Evolutionary conservation across 805 yeast genomes (phyloP).

Genomic region (Millerozyma acaciae): DNA sequence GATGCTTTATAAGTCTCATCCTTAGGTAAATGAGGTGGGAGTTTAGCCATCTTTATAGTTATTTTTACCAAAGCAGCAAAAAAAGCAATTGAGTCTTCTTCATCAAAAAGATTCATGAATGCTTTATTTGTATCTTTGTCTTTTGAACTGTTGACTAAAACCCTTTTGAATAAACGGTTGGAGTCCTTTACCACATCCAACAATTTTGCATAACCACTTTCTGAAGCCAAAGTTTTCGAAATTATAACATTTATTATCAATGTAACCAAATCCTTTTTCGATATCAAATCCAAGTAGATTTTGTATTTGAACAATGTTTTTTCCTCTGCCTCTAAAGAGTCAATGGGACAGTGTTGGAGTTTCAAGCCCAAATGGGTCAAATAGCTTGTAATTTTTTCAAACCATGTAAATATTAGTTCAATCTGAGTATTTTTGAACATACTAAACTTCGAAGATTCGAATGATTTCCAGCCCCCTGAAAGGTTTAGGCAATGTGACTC

Average conservation of each 20-base stretch:
- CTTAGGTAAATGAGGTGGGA: slow-evolving; percentile 9
- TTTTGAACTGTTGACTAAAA: slow-evolving; percentile 9
- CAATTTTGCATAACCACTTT: slow-evolving; percentile 14
- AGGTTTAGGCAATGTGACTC: slow-evolving; percentile 21
- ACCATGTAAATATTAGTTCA: slow-evolving; percentile 13
- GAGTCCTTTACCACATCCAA: slow-evolving; percentile 13
- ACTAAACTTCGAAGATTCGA: slow-evolving; percentile 6
- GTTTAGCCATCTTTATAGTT: slow-evolving; percentile 10
- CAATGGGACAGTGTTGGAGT: too few relatives aligned
- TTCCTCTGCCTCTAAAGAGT: too few relatives aligned
- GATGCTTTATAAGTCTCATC: slow-evolving; percentile 4
- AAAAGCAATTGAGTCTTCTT: slow-evolving; percentile 18
- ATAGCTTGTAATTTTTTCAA: slow-evolving; percentile 2
- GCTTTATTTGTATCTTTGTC: slow-evolving; percentile 7
- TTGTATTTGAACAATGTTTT: slow-evolving; percentile 8
- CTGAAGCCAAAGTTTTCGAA: slow-evolving; percentile 15
- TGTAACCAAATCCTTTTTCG: slow-evolving; percentile 13
- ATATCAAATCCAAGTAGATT: slow-evolving; percentile 14
- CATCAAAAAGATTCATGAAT: slow-evolving; percentile 11
- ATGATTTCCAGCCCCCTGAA: slow-evolving; percentile 11
- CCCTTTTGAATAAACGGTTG: slow-evolving; percentile 8
- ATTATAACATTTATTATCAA: slow-evolving; percentile 17
- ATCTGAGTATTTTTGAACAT: slow-evolving; percentile 8
- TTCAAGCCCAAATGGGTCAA: background rate
- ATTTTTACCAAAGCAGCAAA: slow-evolving; percentile 15